phyloP scores from a whole-genome alignment of 768 basidiomycete genomes.

The Rhizopogon sp. region DNA sequence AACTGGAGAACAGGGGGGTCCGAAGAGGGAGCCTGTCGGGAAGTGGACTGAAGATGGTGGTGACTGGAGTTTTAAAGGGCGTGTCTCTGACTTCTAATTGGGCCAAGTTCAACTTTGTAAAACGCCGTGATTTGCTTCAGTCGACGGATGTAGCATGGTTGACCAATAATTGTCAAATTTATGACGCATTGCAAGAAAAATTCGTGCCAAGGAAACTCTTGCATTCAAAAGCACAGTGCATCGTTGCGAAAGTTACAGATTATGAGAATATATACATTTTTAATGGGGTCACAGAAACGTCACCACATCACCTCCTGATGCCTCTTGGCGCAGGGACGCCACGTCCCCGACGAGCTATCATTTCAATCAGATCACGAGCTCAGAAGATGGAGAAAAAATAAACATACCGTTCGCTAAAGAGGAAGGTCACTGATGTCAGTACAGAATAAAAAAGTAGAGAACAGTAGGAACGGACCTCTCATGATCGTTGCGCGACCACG shows the following conservation, averaged over 20 bases:
- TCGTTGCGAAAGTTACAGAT: neutral
- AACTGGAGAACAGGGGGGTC: constrained; percentile 85
- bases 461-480: constrained; percentile 63
- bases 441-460: constrained; percentile 4
- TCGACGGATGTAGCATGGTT: too few species aligned
- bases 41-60: constrained; percentile 54
- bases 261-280: constrained; percentile 10
- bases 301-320: constrained; percentile 62
- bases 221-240: neutral
- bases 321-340: constrained; percentile 74
- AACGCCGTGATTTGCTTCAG: too few species aligned
- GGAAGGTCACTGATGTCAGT: constrained; percentile 12
- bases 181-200: neutral
- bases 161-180: neutral
- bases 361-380: constrained; percentile 11
- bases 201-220: neutral
- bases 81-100: constrained; percentile 77
- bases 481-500: constrained; percentile 98
- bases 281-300: neutral
- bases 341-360: constrained; percentile 79
- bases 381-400: neutral
- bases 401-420: constrained; percentile 69
- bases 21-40: constrained; percentile 77
- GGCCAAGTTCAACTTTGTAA: neutral
- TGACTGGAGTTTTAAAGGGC: constrained; percentile 90